phyloP scores from a whole-genome alignment of 1,284 basidiomycete species.

The Fomitopsis pinicola region DNA sequence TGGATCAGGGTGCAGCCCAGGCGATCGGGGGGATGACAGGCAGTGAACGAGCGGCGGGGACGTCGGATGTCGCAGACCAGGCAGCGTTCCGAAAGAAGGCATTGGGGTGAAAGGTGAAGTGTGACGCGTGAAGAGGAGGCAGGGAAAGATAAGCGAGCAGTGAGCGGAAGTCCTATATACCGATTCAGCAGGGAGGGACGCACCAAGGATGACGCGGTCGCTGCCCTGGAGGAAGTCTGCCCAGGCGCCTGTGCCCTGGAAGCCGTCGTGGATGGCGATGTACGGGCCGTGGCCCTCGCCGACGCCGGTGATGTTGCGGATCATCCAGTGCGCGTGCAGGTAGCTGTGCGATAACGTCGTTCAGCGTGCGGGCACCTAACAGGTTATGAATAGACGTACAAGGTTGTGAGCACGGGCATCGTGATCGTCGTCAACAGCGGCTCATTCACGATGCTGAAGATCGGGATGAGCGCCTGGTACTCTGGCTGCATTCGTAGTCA shows the following conservation, averaged over 20 bases:
- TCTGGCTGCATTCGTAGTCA: constrained; percentile 27
- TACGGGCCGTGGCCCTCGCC: constrained; percentile 54
- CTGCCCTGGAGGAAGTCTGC: constrained; percentile 48
- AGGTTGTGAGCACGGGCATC: constrained; percentile 28
- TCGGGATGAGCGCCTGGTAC: constrained; percentile 46
- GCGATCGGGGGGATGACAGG: neutral
- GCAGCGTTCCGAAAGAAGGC: no score
- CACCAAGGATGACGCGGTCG: constrained; percentile 53
- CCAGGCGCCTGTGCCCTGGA: constrained; percentile 34
- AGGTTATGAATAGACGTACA: constrained; percentile 23
- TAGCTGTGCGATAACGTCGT: constrained; percentile 34
- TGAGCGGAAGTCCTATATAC: constrained; percentile 22
- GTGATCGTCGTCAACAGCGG: constrained; percentile 36
- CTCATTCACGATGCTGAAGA: constrained; percentile 42
- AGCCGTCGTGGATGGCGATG: constrained; percentile 51
- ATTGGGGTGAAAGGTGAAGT: neutral
- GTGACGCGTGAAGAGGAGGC: neutral
- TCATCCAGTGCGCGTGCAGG: constrained; percentile 46
- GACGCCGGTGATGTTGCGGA: constrained; percentile 52
- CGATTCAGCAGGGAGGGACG: constrained; percentile 1
- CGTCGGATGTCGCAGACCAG: neutral
- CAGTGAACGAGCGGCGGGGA: neutral
- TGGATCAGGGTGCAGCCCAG: neutral
- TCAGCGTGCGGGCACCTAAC: constrained; percentile 21
- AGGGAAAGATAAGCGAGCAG: constrained; percentile 1